These are phyloP conservation scores for Tolypocladium ophioglossoides DNA, from an alignment of 2,329 filamentous ascomycete genomes.

Conservation along the genomic window DNA sequence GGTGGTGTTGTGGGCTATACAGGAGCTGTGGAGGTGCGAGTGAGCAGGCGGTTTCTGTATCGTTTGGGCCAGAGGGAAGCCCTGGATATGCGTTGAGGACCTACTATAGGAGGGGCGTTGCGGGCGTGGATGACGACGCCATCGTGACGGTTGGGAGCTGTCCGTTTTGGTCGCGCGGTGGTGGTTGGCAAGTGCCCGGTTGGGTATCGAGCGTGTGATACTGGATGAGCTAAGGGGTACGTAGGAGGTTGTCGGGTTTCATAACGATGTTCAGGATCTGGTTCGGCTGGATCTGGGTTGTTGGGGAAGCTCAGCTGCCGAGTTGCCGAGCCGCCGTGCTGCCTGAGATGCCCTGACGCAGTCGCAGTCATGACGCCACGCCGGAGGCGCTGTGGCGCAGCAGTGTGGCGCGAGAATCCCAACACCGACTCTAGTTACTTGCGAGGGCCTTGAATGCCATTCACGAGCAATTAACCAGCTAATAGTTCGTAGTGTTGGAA, in stretches of 20 bases:
- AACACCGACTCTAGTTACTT: too few relatives aligned
- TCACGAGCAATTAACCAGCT: not conserved
- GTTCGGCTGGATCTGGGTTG: not conserved
- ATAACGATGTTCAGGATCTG: not conserved
- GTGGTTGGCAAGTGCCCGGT: not conserved
- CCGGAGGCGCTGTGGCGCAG: not conserved
- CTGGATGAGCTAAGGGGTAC: not conserved
- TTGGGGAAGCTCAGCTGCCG: not conserved
- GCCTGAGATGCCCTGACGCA: not conserved
- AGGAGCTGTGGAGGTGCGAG: constrained; percentile 48
- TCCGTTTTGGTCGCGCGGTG: not conserved
- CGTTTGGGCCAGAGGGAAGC: not conserved
- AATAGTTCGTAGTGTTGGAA: too few relatives aligned
- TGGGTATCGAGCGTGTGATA: not conserved
- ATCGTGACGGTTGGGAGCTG: constrained; percentile 27
- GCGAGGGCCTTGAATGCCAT: not conserved
- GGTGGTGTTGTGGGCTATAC: constrained; percentile 86
- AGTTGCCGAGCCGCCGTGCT: too few relatives aligned
- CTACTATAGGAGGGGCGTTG: constrained; percentile 65
- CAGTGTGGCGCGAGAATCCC: not conserved
- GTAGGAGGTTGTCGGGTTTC: not conserved
- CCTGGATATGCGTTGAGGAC: constrained; percentile 15
- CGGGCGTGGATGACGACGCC: constrained; percentile 60
- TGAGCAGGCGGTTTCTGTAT: not conserved
- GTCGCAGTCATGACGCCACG: not conserved